phyloP scores from a whole-genome alignment of 768 basidiomycete genomes.

The Cubamyces lactineus region DNA sequence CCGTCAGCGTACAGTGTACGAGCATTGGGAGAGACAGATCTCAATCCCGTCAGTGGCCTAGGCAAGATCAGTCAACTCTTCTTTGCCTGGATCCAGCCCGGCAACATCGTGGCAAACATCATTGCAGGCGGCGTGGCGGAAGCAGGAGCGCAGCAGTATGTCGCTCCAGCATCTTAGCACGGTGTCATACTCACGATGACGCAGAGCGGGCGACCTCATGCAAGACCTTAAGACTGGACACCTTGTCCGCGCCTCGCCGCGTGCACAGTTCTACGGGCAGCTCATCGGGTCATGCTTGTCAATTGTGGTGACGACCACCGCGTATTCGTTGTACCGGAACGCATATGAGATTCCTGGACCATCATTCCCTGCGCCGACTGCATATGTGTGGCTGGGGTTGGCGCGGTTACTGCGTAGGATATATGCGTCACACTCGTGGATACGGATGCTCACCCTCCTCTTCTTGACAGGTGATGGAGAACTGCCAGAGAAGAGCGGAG shows the following conservation, averaged over 20 bases:
- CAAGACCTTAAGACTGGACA: slow-evolving; percentile 98
- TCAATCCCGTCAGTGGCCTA: slow-evolving; percentile 90
- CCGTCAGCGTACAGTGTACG: slow-evolving; percentile 61
- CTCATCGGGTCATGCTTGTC: slow-evolving; percentile 88
- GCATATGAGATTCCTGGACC: slow-evolving; percentile 92
- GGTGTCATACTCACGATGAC: not conserved
- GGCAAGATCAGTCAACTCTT: slow-evolving; percentile 95
- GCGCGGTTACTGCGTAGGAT: slow-evolving; percentile 73
- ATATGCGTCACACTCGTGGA: not conserved
- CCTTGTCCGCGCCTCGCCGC: slow-evolving; percentile 86
- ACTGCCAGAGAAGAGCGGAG: slow-evolving; percentile 72
- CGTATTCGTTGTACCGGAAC: slow-evolving; percentile 83
- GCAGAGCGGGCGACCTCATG: slow-evolving; percentile 95
- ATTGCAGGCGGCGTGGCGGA: slow-evolving; percentile 97
- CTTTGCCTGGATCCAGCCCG: slow-evolving; percentile 93
- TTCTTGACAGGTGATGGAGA: slow-evolving; percentile 68
- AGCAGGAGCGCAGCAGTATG: slow-evolving; percentile 91
- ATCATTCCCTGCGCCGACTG: slow-evolving; percentile 94
- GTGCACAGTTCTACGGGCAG: slow-evolving; percentile 94
- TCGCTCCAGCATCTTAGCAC: not conserved
- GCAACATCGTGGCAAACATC: slow-evolving; percentile 96
- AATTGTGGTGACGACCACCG: slow-evolving; percentile 86
- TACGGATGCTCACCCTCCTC: slow-evolving; percentile 28
- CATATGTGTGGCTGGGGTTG: slow-evolving; percentile 88
- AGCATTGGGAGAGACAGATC: slow-evolving; percentile 93